Evolutionary conservation across 768 basidiomycete genomes (phyloP), one percentile per base, ranked within the genome.

Genomic region (Xanthoconium stramineum): DNA sequence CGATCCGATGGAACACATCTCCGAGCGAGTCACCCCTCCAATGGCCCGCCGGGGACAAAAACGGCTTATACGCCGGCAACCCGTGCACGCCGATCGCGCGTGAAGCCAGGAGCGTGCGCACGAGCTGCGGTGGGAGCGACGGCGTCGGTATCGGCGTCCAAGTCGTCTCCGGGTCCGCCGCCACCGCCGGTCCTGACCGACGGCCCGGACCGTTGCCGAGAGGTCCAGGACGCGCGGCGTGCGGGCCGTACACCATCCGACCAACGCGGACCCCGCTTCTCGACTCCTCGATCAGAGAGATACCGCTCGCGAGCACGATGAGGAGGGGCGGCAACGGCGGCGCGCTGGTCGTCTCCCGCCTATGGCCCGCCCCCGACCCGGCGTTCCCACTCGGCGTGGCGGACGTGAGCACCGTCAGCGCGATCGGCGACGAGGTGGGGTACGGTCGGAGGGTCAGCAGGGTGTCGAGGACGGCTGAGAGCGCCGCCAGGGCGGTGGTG

Each of bases 1-100:
- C 60, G 46, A 83, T 72, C 45, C 72, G 75, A 48, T 75, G 69
- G 50, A 81, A 78, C 9, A 72, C 60, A 17, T 74, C 69, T 15
- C 71, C 72, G 30, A 72, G 65, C 8, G 66, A 62, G 9, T 74
- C 64, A n/a, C 57, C 61, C 13, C 64, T 64, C 56, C 67, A 70
- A 7, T 55, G 50, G 3, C 69, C 63, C 17, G 55, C 60, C 50
- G 52, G 44, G 29, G 61, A 53, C 42, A 68, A 43, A n/a, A 3
- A 9, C 0, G 70, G 68, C 10, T 8, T 14, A 40, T 66, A 33
- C 12, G 55, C 33, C 1, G 57, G 51, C 1, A 59, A 50, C 6
- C 67, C 66, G 0, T 61, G 60, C 8, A 72, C 67, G 29, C 58
- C 56, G 6, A 71, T 64, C 15, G 51, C 55, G 2, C 55, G 55